phyloP scores from a whole-genome alignment of 1,139 yeast genomes.

The Yamadazyma conglobata region DNA sequence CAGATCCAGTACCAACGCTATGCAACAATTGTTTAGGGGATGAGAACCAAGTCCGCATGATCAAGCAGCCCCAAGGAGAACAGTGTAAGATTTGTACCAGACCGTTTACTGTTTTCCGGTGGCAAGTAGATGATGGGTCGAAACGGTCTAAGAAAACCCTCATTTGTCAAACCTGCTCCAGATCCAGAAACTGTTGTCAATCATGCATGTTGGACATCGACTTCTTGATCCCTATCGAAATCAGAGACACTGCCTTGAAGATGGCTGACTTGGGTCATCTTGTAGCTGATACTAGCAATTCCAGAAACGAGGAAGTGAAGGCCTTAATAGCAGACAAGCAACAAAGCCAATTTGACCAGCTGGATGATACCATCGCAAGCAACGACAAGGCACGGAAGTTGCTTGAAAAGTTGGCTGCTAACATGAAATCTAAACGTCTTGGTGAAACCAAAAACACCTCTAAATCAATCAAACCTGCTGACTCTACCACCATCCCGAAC shows the following conservation, averaged over 20 bases:
- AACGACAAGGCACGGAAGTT: slow-evolving; percentile 12
- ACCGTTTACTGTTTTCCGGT: slow-evolving; percentile 77
- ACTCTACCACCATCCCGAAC: slow-evolving; percentile 14
- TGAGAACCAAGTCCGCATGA: slow-evolving; percentile 63
- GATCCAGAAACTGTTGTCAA: slow-evolving; percentile 81
- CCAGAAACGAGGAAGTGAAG: slow-evolving; percentile 37
- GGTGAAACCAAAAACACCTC: slow-evolving; percentile 7
- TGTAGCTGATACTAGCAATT: slow-evolving; percentile 7
- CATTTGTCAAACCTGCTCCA: slow-evolving; percentile 76
- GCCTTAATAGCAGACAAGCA: slow-evolving; percentile 39
- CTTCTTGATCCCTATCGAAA: slow-evolving; percentile 71
- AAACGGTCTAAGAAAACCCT: slow-evolving; percentile 47
- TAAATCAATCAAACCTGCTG: slow-evolving; percentile 1
- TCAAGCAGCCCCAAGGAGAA: slow-evolving; percentile 68
- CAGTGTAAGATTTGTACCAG: slow-evolving; percentile 79
- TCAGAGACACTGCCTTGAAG: slow-evolving; percentile 78
- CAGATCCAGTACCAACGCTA: slow-evolving; percentile 51
- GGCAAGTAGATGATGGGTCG: slow-evolving; percentile 47
- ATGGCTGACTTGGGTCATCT: slow-evolving; percentile 57
- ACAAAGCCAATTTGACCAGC: slow-evolving; percentile 38
- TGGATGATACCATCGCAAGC: slow-evolving; percentile 13
- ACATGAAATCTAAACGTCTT: slow-evolving; percentile 5
- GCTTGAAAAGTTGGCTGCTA: slow-evolving; percentile 10
- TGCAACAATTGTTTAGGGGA: slow-evolving; percentile 74
- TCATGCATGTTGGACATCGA: slow-evolving; percentile 78